These are phyloP conservation scores for Epicoccum sorghinum DNA, from an alignment of 2,329 filamentous ascomycete species.

Conservation along the genomic window DNA sequence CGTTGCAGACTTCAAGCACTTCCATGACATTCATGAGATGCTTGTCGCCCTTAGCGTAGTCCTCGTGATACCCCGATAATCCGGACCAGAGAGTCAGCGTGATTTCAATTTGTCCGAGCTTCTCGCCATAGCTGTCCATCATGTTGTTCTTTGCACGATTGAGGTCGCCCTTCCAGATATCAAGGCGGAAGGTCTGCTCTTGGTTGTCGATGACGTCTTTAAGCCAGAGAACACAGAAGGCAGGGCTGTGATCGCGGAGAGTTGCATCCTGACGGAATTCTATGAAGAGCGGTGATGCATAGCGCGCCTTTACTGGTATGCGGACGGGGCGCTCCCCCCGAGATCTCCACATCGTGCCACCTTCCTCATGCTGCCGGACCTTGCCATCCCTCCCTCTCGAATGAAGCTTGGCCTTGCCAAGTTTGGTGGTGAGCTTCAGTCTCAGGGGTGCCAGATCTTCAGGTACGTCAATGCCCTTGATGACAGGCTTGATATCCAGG, in stretches of 20 bases:
- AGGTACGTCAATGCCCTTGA: slow-evolving; percentile 58
- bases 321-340: slow-evolving; percentile 55
- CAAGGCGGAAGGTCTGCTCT: slow-evolving; percentile 62
- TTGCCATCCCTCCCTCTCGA: slow-evolving; percentile 41
- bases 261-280: slow-evolving; percentile 65
- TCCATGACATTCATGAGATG: slow-evolving; percentile 67
- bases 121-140: slow-evolving; percentile 60
- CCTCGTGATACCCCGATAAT: slow-evolving; percentile 64
- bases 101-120: slow-evolving; percentile 64
- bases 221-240: slow-evolving; percentile 71
- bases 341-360: slow-evolving; percentile 59
- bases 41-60: slow-evolving; percentile 60
- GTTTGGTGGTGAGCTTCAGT: slow-evolving; percentile 65
- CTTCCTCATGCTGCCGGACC: slow-evolving; percentile 34
- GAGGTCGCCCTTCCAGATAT: slow-evolving; percentile 71
- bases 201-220: slow-evolving; percentile 73
- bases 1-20: slow-evolving; percentile 65
- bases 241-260: slow-evolving; percentile 61
- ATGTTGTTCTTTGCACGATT: slow-evolving; percentile 58
- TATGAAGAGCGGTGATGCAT: slow-evolving; percentile 61
- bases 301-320: slow-evolving; percentile 67
- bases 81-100: slow-evolving; percentile 67
- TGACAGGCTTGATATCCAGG: slow-evolving; percentile 63
- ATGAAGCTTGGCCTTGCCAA: slow-evolving; percentile 66
- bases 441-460: slow-evolving; percentile 57